Conservation (phyloP, 164 flowering plant genomes). For the Umbilicus rupestris region DNA sequence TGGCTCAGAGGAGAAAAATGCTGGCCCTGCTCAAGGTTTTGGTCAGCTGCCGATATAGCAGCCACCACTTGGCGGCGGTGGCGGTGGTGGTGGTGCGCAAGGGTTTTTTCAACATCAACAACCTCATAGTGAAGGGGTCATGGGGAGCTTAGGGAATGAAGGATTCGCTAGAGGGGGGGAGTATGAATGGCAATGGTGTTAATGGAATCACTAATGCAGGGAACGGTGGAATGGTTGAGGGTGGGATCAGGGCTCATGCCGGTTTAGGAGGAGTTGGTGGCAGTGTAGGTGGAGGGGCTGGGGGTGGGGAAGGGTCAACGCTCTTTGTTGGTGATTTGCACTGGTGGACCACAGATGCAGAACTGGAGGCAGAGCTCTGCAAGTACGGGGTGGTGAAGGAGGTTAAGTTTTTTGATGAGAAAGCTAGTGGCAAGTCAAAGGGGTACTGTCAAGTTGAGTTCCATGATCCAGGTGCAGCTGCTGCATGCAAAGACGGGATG, state of each 20-base stretch:
- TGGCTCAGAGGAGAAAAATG: slow-evolving; percentile 51
- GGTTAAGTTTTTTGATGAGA: slow-evolving; percentile 76
- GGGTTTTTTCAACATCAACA: slow-evolving; percentile 21
- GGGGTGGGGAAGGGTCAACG: slow-evolving; percentile 41
- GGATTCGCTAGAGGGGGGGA: slow-evolving; percentile 12
- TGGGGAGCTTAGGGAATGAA: slow-evolving; percentile 6
- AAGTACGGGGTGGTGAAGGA: slow-evolving; percentile 82
- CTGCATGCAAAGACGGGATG: slow-evolving; percentile 87
- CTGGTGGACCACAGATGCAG: slow-evolving; percentile 83
- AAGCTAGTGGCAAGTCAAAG: slow-evolving; percentile 91
- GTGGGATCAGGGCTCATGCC: slow-evolving; percentile 13
- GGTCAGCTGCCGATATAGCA: slow-evolving; percentile 22
- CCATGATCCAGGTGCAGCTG: slow-evolving; percentile 53
- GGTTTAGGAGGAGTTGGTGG: slow-evolving; percentile 10
- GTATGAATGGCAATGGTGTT: background rate
- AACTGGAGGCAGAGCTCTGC: slow-evolving; percentile 57
- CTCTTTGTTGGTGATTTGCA: slow-evolving; percentile 85
- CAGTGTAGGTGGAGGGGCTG: slow-evolving; percentile 10
- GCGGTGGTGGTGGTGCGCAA: slow-evolving; percentile 17
- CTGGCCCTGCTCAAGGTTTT: slow-evolving; percentile 30
- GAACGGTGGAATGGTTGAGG: slow-evolving; percentile 23
- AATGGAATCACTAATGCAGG: slow-evolving; percentile 20
- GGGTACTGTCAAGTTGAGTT: slow-evolving; percentile 91
- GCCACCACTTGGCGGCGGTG: background rate
- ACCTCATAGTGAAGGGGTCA: slow-evolving; percentile 13